Conservation (phyloP, 495 filamentous ascomycete species). For the Trichocladium antarcticum region DNA sequence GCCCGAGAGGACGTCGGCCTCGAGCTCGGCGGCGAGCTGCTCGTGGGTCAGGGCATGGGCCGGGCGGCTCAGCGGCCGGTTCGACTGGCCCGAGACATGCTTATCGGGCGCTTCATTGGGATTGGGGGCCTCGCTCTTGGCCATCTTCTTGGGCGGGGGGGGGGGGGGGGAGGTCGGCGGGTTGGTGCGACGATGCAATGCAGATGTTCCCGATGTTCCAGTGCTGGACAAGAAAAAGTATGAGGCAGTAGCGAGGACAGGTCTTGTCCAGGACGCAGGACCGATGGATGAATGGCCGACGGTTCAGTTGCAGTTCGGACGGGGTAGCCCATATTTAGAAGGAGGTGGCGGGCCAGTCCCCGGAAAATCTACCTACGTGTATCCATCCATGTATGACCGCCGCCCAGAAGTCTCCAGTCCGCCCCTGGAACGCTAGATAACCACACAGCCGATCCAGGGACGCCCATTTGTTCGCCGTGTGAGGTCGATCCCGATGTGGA, state of each 20-base stretch:
- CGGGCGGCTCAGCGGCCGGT: constrained; percentile 44
- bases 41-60: constrained; percentile 52
- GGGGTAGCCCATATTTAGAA: no score
- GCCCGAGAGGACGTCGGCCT: constrained; percentile 42
- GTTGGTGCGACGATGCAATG: no score
- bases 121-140: constrained; percentile 3
- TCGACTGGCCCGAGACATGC: constrained; percentile 45
- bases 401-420: not conserved
- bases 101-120: constrained; percentile 11
- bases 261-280: no score
- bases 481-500: not conserved
- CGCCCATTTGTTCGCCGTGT: not conserved
- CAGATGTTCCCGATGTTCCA: no score
- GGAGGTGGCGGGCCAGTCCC: no score
- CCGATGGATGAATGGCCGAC: no score
- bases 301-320: no score
- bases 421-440: not conserved
- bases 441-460: no score
- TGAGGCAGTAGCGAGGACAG: no score
- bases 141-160: no score
- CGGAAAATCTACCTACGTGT: not conserved
- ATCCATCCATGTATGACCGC: not conserved
- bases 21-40: constrained; percentile 46
- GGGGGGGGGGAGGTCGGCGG: no score
- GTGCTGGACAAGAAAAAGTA: no score